Base-by-base conservation (phyloP, 176 grass and related monocot genomes). In the Bolboschoenus planiculmis region DNA sequence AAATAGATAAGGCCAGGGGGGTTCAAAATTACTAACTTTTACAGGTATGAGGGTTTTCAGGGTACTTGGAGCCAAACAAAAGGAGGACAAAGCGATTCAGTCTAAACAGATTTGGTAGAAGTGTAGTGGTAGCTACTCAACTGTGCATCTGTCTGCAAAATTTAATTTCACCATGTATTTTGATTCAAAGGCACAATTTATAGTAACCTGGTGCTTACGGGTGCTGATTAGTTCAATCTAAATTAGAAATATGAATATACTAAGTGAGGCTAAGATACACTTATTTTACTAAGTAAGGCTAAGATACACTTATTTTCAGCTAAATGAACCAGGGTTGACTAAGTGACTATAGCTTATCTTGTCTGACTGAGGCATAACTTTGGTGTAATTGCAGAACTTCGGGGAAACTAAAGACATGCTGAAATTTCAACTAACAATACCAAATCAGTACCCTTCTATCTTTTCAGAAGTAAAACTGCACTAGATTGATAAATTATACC, bases 401-500 rank as follows among this genome's bases (percentile, higher is more conserved):
- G 15, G 26, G 24, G 26, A 51, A 53, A 26, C 23, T 31, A 53
- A 80, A 65, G 6, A 58, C 84, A 56, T 23, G 10, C 44, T 30
- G 42, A 59, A 72, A 79, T 83, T 68, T 71, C 15, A n/a, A 68
- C 86, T n/a, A 8, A 79, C 36, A 30, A 14, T 82, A 50, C 20
- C 3, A 21, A 62, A 15, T 59, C 10, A 88, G 40, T 4, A 81
- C 7, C n/a, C 56, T 46, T 60, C 76, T 44, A 60, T 84, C 68
- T 81, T 56, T n/a, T 62, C 76, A 7, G 53, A 15, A 78, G 20
- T n/a, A 56, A 74, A 73, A 83, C 11, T 74, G 23, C 40, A 74
- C 15, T 46, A 53, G 47, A 60, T 63, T 55, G 43, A 53, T 20
- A 51, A 76, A 77, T 30, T 27, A 46, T 83, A 94, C 94, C 94